phyloP scores from a whole-genome alignment of 306 rosid species.

The Fragaria ananassa region DNA sequence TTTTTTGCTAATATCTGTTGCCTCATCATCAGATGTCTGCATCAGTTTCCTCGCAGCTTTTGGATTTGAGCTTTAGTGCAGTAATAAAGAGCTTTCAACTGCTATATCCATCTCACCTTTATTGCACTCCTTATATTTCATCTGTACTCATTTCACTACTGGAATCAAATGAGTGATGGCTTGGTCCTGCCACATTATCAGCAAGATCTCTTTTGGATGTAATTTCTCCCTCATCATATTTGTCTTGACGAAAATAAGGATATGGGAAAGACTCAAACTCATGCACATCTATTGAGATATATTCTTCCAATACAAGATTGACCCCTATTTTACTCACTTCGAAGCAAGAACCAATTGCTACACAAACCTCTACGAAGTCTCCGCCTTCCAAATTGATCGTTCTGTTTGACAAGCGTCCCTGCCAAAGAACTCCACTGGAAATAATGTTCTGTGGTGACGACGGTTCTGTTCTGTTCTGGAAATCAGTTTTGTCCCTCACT shows the following conservation, averaged over 20 bases:
- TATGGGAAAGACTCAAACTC: neutral
- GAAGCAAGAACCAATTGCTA: neutral
- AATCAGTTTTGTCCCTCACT: too few species aligned
- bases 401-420: slow-evolving; percentile 14
- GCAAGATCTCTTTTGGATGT: neutral
- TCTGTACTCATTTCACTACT: too few species aligned
- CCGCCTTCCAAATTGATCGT: slow-evolving; percentile 17
- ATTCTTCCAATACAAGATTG: neutral
- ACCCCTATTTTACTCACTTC: slow-evolving; percentile 21
- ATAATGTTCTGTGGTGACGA: neutral
- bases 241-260: neutral
- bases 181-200: neutral
- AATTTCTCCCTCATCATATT: neutral
- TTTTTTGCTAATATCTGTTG: too few species aligned
- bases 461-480: too few species aligned
- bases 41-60: too few species aligned
- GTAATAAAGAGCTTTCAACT: too few species aligned
- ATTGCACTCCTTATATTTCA: too few species aligned
- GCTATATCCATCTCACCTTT: too few species aligned
- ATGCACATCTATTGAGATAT: neutral
- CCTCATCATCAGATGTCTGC: too few species aligned
- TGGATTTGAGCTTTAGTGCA: too few species aligned
- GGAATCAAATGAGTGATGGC: too few species aligned
- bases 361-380: slow-evolving; percentile 16
- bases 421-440: slow-evolving; percentile 28